These are phyloP conservation scores for Trametes cubensis DNA, from an alignment of 768 basidiomycete species.

Conservation along the genomic window DNA sequence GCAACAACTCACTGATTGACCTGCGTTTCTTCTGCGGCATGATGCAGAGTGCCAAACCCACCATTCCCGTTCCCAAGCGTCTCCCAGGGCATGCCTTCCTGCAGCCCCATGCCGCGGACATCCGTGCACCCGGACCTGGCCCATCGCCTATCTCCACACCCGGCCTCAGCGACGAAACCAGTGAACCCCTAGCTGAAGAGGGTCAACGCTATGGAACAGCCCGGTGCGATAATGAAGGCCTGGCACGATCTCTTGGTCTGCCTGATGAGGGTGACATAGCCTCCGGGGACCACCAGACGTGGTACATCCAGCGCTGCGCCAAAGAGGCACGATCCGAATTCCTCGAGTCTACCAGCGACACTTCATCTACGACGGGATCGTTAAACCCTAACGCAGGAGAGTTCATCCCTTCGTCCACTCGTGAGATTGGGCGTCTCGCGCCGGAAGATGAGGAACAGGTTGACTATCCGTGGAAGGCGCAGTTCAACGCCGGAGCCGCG, in stretches of 20 bases:
- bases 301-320: constrained; percentile 2
- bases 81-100: too few relatives aligned
- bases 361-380: not conserved
- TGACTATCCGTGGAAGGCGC: constrained; percentile 14
- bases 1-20: too few relatives aligned
- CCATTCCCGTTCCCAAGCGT: too few relatives aligned
- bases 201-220: not conserved
- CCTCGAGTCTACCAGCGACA: not conserved
- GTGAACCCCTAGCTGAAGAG: not conserved
- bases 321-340: not conserved
- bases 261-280: not conserved
- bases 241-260: constrained; percentile 1
- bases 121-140: not conserved
- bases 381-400: constrained; percentile 16
- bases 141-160: constrained; percentile 9
- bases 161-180: constrained; percentile 3
- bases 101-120: not conserved
- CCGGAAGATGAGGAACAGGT: not conserved
- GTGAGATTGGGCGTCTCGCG: not conserved
- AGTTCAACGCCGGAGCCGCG: constrained; percentile 12
- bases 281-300: constrained; percentile 4
- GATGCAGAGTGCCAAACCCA: too few relatives aligned
- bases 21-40: too few relatives aligned
- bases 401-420: constrained; percentile 16
- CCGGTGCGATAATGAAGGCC: not conserved